These are phyloP conservation scores for Chlorella sp. DNA, from an alignment of 139 green algal genomes.

Conservation along the genomic window DNA sequence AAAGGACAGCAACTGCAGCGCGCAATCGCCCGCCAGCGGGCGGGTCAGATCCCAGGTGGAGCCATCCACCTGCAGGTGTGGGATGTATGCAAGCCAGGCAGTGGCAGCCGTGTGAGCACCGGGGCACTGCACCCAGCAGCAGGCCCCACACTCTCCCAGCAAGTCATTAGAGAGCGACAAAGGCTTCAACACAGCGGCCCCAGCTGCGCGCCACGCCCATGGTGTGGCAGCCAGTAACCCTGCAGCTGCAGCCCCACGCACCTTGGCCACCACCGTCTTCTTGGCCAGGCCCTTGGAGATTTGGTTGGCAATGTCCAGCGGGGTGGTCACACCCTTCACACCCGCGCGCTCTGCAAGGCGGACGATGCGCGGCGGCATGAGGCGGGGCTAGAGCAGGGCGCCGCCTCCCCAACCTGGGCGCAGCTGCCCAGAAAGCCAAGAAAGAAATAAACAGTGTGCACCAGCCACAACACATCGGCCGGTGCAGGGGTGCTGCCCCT, in stretches of 20 bases:
- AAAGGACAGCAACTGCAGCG: conserved; percentile 87
- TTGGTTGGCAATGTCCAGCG: conserved; percentile 89
- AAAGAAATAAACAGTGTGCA: no score
- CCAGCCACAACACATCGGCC: no score
- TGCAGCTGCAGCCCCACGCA: conserved; percentile 6
- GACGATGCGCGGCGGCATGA: neutral
- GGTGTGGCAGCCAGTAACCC: no score
- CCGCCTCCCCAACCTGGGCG: neutral
- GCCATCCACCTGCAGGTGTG: conserved; percentile 70
- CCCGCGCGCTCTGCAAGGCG: conserved; percentile 60
- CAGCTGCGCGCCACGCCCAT: no score
- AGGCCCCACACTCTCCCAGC: no score
- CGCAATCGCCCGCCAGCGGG: conserved; percentile 90
- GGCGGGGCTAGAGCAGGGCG: neutral
- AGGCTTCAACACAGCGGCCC: no score
- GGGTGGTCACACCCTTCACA: conserved; percentile 88
- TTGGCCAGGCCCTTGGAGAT: conserved; percentile 93
- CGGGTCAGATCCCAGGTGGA: conserved; percentile 89
- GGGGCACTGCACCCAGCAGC: no score
- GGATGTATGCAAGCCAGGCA: no score
- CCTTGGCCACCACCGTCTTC: conserved; percentile 85
- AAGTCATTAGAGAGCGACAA: no score
- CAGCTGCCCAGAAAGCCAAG: no score
- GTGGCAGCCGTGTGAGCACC: no score
- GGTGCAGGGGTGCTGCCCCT: no score